Conservation (phyloP, 495 filamentous ascomycete species). For the Penicillium cataractarum region DNA sequence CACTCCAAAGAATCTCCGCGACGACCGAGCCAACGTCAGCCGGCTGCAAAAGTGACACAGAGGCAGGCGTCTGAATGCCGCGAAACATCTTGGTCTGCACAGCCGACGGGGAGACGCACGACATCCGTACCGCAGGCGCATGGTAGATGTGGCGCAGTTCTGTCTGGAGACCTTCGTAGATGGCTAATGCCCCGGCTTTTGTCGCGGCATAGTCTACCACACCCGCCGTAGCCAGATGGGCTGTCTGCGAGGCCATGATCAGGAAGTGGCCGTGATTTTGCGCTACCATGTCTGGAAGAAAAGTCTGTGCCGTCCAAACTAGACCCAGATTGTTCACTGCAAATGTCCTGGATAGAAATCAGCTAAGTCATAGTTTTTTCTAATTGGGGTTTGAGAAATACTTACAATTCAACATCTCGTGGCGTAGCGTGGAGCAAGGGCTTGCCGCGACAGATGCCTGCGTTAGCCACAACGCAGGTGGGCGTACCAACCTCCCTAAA, state of each 20-base stretch:
- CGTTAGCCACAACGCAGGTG: slow-evolving; percentile 10
- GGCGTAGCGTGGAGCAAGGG: slow-evolving; percentile 11
- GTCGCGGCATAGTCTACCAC: slow-evolving; percentile 63
- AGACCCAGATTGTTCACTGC: neutral
- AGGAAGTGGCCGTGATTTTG: slow-evolving; percentile 69
- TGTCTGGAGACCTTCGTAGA: slow-evolving; percentile 1
- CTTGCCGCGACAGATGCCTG: slow-evolving; percentile 14
- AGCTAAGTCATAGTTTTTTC: neutral
- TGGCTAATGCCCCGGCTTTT: slow-evolving; percentile 58
- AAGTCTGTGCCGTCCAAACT: neutral
- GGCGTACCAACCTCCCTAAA: slow-evolving; percentile 7
- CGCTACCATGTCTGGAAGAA: slow-evolving; percentile 71
- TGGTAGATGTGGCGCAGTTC: slow-evolving; percentile 1
- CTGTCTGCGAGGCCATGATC: slow-evolving; percentile 73
- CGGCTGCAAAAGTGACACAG: neutral
- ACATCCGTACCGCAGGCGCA: neutral
- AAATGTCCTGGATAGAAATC: neutral
- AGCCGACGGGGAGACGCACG: neutral
- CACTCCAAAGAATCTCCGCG: slow-evolving; percentile 14
- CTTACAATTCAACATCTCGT: slow-evolving; percentile 15
- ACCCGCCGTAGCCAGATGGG: slow-evolving; percentile 65
- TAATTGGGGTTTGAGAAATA: neutral
- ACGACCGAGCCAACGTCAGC: slow-evolving; percentile 2
- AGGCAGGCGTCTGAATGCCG: neutral
- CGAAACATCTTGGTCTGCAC: neutral